These are phyloP conservation scores for Megacollybia marginata DNA, from an alignment of 768 basidiomycete genomes.

Conservation along the genomic window DNA sequence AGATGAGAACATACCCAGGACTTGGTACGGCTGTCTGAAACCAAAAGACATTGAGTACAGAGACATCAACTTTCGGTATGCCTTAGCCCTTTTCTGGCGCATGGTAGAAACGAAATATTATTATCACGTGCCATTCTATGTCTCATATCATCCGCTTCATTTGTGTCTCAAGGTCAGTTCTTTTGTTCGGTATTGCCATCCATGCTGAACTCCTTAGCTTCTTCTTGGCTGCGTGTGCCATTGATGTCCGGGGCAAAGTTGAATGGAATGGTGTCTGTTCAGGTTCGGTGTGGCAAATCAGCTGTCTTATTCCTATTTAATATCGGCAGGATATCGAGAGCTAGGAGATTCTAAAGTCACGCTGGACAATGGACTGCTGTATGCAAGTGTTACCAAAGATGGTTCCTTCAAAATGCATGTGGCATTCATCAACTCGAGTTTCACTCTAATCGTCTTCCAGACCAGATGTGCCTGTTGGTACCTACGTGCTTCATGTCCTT, in stretches of 20 bases:
- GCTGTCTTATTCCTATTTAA: background rate
- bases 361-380: conserved; percentile 51
- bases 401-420: conserved; percentile 66
- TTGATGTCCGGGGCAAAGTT: conserved; percentile 56
- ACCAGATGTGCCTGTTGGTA: conserved; percentile 60
- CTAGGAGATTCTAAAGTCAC: conserved; percentile 54
- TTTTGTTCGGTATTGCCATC: background rate
- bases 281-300: conserved; percentile 28
- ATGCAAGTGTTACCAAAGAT: conserved; percentile 44
- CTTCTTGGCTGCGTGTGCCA: conserved; percentile 17
- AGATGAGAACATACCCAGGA: conserved; percentile 54
- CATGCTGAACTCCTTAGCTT: background rate
- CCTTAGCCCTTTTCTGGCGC: conserved; percentile 94
- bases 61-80: conserved; percentile 90
- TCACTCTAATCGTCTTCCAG: conserved; percentile 25
- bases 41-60: conserved; percentile 82
- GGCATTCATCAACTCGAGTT: background rate
- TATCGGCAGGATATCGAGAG: conserved; percentile 21
- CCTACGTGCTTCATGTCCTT: conserved; percentile 60
- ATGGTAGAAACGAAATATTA: conserved; percentile 33
- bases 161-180: no score
- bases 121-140: no score
- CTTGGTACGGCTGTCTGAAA: conserved; percentile 91
- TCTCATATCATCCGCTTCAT: no score
- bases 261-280: conserved; percentile 69